Evolutionary conservation across 108 stramenopile species (phyloP), one percentile per base, ranked within the genome.

Genomic region (Conticribra weissflogii): DNA sequence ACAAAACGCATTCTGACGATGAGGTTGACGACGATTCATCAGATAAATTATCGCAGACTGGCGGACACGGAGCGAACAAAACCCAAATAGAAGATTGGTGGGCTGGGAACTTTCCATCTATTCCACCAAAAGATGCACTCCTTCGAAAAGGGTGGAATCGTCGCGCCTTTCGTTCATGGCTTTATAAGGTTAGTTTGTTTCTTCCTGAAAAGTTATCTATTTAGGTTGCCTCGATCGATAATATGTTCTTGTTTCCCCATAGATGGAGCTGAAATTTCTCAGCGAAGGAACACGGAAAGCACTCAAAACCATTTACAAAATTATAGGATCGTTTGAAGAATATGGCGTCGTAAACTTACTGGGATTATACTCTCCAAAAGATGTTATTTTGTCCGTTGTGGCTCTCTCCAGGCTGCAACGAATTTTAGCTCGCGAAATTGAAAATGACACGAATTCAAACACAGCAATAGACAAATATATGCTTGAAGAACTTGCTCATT

Each of bases 401-500:
- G 71, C 82, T n/a, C 50, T 83, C 2, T 73, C 76, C 14, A 29
- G 79, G n/a, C 28, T 83, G 34, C 69, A 87, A 72, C 67, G 56
- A 74, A 34, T 81, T 76, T 15, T 66, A 14, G n/a, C n/a, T n/a
- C n/a, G n/a, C n/a, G n/a, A n/a, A n/a, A n/a, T n/a, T n/a, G n/a
- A n/a, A n/a, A n/a, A n/a, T n/a, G n/a, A n/a, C n/a, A n/a, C n/a
- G n/a, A n/a, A n/a, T n/a, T n/a, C n/a, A n/a, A n/a, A n/a, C n/a
- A n/a, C n/a, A n/a, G n/a, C n/a, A n/a, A n/a, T 82, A 17, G 78
- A 90, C 29, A 36, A 33, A 28, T 58, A 73, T 22, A 54, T 85
- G 14, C 28, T 91, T n/a, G 72, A 81, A 1, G 82, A 86, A 17
- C 66, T 91, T 25, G 79, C 85, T 32, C 75, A 86, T 61, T 91